Percentiles rank a stretch among this genome's conserved stretches.
Evolutionary conservation across 176 grass and related monocot genomes (phyloP).

Genomic region (Oryza meyeriana): DNA sequence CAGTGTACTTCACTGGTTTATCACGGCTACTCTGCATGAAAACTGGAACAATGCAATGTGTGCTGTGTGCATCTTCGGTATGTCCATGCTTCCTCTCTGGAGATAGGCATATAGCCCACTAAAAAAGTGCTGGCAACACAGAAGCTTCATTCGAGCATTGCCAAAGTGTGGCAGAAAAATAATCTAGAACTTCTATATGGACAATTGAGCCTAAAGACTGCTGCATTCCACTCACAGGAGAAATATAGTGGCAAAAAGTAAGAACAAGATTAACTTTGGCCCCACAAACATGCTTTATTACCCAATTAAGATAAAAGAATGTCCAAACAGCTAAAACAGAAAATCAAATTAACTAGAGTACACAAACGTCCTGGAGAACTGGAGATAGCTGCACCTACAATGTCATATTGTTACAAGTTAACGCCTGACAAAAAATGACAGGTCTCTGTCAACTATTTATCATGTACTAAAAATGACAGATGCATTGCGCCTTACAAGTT

Average conservation of each 20-base stretch:
- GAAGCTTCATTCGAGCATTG: not conserved
- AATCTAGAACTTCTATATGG: not conserved
- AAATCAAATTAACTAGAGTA: not conserved
- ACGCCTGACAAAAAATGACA: not conserved
- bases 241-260: not conserved
- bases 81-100: not conserved
- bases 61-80: not conserved
- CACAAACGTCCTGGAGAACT: not conserved
- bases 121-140: not conserved
- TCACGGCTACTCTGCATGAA: too few relatives aligned
- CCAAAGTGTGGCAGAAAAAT: not conserved
- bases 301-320: not conserved
- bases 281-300: conserved; percentile 15
- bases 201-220: not conserved
- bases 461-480: not conserved
- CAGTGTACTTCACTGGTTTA: too few relatives aligned
- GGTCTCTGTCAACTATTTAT: not conserved
- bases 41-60: too few relatives aligned
- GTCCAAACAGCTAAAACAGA: not conserved
- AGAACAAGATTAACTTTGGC: not conserved
- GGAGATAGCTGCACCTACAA: not conserved
- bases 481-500: not conserved
- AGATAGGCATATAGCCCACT: not conserved
- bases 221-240: not conserved
- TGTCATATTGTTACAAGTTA: not conserved